Evolutionary conservation across 2,329 filamentous ascomycete species (phyloP).

Genomic region (Colletotrichum cereale): DNA sequence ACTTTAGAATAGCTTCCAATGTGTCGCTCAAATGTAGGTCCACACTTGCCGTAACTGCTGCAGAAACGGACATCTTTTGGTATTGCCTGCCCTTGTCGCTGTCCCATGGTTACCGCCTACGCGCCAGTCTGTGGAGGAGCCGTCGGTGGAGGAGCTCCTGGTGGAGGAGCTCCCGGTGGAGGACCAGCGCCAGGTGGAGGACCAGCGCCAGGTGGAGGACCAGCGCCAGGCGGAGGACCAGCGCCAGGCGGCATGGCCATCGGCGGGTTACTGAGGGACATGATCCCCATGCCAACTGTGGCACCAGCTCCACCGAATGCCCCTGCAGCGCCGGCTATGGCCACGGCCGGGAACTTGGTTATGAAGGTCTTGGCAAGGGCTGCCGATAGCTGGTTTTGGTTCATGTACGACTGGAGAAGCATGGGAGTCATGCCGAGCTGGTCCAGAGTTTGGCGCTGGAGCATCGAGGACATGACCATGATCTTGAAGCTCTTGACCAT

Average conservation of each 20-base stretch:
- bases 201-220: background rate
- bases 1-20: background rate
- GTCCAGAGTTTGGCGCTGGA: constrained; percentile 33
- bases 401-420: constrained; percentile 26
- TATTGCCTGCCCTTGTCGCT: no score
- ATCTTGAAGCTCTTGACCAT: constrained; percentile 39
- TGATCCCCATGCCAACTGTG: constrained; percentile 18
- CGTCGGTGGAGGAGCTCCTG: background rate
- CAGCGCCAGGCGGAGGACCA: background rate
- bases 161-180: background rate
- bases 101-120: background rate
- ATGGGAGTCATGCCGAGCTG: constrained; percentile 20
- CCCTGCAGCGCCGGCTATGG: constrained; percentile 6
- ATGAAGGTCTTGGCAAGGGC: constrained; percentile 18
- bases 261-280: constrained; percentile 40
- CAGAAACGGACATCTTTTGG: background rate
- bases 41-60: background rate
- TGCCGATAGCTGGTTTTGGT: constrained; percentile 30
- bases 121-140: background rate
- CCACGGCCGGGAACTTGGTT: constrained; percentile 33
- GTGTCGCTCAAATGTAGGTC: background rate
- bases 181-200: background rate
- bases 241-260: constrained; percentile 43
- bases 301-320: constrained; percentile 26
- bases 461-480: constrained; percentile 37